These are phyloP conservation scores for Incumbomyces lentus DNA, from an alignment of 2,329 filamentous ascomycete species.

Conservation along the genomic window DNA sequence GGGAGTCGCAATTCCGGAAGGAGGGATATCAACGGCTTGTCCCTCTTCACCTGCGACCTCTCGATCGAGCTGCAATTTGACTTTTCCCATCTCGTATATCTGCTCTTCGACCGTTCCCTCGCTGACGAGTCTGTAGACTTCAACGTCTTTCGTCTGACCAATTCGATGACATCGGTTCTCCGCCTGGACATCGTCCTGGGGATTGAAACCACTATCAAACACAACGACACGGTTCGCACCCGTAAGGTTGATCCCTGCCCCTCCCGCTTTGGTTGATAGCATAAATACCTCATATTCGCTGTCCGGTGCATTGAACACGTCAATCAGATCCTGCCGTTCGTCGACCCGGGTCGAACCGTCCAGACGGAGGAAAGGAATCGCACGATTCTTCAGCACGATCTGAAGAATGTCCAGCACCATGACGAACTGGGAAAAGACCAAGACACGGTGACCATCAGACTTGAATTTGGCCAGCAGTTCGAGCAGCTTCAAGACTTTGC, in stretches of 20 bases:
- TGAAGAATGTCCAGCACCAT: slow-evolving; percentile 84
- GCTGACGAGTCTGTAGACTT: slow-evolving; percentile 77
- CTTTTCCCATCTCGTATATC: slow-evolving; percentile 80
- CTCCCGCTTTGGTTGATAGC: slow-evolving; percentile 83
- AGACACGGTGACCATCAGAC: slow-evolving; percentile 69
- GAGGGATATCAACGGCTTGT: slow-evolving; percentile 25
- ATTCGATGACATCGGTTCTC: slow-evolving; percentile 95
- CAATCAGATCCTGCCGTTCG: slow-evolving; percentile 76
- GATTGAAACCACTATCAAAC: slow-evolving; percentile 95
- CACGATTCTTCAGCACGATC: slow-evolving; percentile 62
- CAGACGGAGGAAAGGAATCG: slow-evolving; percentile 71
- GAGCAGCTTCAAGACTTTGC: slow-evolving; percentile 75
- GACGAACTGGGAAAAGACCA: slow-evolving; percentile 91
- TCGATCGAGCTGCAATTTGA: slow-evolving; percentile 82
- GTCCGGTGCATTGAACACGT: slow-evolving; percentile 65
- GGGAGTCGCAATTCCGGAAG: slow-evolving; percentile 39
- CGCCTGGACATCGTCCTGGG: slow-evolving; percentile 95
- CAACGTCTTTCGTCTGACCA: slow-evolving; percentile 80
- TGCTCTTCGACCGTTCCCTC: slow-evolving; percentile 81
- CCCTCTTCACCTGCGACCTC: slow-evolving; percentile 53
- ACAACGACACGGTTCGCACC: slow-evolving; percentile 96
- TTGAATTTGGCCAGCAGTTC: slow-evolving; percentile 64
- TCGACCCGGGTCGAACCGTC: slow-evolving; percentile 75
- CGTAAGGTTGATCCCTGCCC: slow-evolving; percentile 93
- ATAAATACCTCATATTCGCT: slow-evolving; percentile 77